Base-by-base conservation (phyloP, 345 rosid genomes). In the Erodium maritimum region DNA sequence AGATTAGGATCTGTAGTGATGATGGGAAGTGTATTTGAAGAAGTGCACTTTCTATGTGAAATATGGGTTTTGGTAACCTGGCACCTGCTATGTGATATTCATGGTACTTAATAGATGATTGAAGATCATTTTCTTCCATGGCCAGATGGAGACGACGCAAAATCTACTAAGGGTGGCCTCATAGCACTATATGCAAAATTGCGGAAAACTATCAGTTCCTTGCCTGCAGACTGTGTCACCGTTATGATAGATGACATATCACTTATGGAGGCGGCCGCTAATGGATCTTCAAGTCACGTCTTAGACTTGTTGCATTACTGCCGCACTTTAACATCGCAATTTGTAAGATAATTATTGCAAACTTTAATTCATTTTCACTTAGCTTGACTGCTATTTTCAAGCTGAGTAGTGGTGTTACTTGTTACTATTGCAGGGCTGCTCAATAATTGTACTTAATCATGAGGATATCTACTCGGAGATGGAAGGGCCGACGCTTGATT, bases 161-260 rank as follows among this genome's bases (percentile, higher is more conserved):
- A 74, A 65, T 52, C 42, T 37, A 33, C 62, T 17, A 69, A 50
- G 53, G 70, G 71, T 80, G 81, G 82, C 25, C 75, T 86, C 55
- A 61, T 67, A 13, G 69, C 76, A 7, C 69, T 91, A 65, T 91
- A 71, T 68, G 72, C 70, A 67, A 78, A 83, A 68, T 72, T 86
- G 58, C 80, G 58, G 51, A 76, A 79, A 21, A 72, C 73, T 14
- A 68, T 86, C 42, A 14, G 21, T 54, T 68, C 68, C 46, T 54
- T 85, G 61, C 71, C 85, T 29, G 80, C 71, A 19, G 65, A 73
- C 34, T 50, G 61, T 25, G 72, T 79, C 53, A 85, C 91, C 9
- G 65, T 93, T 55, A 79, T 93, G 89, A 79, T 89, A 50, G 99
- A 93, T 78, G 96, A 93, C 59, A 66, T 86, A 61, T 83, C 95